Base-by-base conservation (phyloP, 2,329 filamentous ascomycete genomes). In the Lecanicillium sp. region DNA sequence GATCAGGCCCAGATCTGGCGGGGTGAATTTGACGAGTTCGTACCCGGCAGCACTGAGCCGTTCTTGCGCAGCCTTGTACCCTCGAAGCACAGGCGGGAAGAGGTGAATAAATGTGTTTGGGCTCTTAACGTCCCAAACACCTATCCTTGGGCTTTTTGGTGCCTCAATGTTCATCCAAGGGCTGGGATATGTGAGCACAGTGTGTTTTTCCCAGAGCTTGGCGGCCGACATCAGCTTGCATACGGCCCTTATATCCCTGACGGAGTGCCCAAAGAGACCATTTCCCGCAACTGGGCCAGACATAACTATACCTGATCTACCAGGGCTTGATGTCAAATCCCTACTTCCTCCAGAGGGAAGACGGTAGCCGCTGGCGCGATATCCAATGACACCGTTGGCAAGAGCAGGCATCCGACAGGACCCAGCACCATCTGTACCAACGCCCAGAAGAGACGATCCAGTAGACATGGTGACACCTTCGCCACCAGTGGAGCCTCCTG, bases 71-170 rank as follows among this genome's bases (percentile, higher is more conserved):
- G 29, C 28, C 17, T 16, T 31, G 29, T 31, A 31, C 13, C 36
- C 36, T 12, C 36, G 17, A 9, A 32, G 19, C 15, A 31, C 29
- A 25, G 34, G 12, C 33, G 42, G 5, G 35, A 37, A 3, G 45
- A 52, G 6, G 35, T 52, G 4, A 27, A 35, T 18, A 38, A 39
- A 4, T 51, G 53, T 41, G 50, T 51, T 12, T 55, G 33, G 15
- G 14, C 11, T 25, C 16, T 35, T 22, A 13, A 51, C 29, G 48
- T 42, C 4, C 46, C 36, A 38, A n/a, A 38, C 29, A 7, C 36
- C 36, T 9, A 38, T 38, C 4, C 29, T 28, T 4, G 29, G 36
- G 18, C 28, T 35, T 9, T 27, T 33, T 5, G 36, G 36, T 13
- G 17, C 28, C 2, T 4, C 9, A 11, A 20, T 20, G 4, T 32